phyloP scores from a whole-genome alignment of 306 rosid genomes.

The Citrullus colocynthis region DNA sequence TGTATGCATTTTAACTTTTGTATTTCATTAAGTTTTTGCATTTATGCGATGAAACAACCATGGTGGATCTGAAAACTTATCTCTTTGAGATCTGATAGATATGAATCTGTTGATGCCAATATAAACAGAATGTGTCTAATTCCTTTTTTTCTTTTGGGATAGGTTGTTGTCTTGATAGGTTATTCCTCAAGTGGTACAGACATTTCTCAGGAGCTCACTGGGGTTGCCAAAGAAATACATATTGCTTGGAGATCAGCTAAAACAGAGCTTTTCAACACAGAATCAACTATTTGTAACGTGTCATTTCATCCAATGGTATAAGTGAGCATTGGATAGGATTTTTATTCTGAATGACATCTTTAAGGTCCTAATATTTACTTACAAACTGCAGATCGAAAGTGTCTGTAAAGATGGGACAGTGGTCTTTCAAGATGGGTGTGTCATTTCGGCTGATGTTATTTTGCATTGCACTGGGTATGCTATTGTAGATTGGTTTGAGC shows the following conservation, averaged over 20 bases:
- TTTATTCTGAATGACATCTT: not conserved
- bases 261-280: slow-evolving; percentile 21
- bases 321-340: not conserved
- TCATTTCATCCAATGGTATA: slow-evolving; percentile 90
- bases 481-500: not conserved
- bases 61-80: not conserved
- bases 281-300: slow-evolving; percentile 33
- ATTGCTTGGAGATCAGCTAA: slow-evolving; percentile 39
- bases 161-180: slow-evolving; percentile 71
- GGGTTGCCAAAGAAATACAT: slow-evolving; percentile 75
- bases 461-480: slow-evolving; percentile 71
- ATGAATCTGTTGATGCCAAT: not conserved
- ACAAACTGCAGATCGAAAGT: slow-evolving; percentile 40
- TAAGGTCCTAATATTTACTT: slow-evolving; percentile 2
- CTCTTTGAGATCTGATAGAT: not conserved
- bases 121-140: not conserved
- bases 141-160: not conserved
- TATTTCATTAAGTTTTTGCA: not conserved
- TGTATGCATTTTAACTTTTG: not conserved
- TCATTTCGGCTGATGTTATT: slow-evolving; percentile 41
- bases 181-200: slow-evolving; percentile 55
- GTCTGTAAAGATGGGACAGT: slow-evolving; percentile 51
- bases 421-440: slow-evolving; percentile 41
- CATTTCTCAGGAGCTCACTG: slow-evolving; percentile 51
- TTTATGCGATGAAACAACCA: not conserved